These are phyloP conservation scores for Collybia sp. DNA, from an alignment of 768 basidiomycete species.

Conservation along the genomic window DNA sequence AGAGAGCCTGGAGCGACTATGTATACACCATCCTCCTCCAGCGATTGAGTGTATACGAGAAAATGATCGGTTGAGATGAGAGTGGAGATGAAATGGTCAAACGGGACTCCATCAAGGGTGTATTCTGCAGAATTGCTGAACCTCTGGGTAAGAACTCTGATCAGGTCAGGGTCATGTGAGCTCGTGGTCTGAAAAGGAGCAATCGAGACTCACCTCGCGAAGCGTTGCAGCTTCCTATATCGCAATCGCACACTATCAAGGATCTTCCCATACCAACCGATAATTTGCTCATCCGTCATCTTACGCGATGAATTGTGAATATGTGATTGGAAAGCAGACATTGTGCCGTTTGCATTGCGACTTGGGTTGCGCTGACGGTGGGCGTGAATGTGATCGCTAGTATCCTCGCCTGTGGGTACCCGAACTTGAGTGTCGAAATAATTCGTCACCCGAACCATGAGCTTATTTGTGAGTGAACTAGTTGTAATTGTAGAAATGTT, in stretches of 20 bases:
- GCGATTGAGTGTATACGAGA: constrained; percentile 84
- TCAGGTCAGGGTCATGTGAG: constrained; percentile 2
- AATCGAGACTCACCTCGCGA: constrained; percentile 60
- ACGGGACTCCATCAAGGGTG: constrained; percentile 63
- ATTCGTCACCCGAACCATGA: constrained; percentile 89
- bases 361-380: constrained; percentile 11
- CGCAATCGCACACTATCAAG: constrained; percentile 88
- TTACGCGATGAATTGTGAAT: constrained; percentile 33
- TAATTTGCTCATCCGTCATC: constrained; percentile 81
- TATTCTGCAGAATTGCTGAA: constrained; percentile 96
- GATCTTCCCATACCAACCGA: constrained; percentile 89
- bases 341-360: constrained; percentile 15
- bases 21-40: constrained; percentile 90
- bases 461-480: constrained; percentile 88
- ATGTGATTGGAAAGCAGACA: constrained; percentile 28
- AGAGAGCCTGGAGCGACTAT: constrained; percentile 79
- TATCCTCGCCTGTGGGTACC: constrained; percentile 50
- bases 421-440: constrained; percentile 95
- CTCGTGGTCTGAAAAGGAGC: constrained; percentile 1
- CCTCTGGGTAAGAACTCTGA: constrained; percentile 70
- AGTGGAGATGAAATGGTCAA: constrained; percentile 75
- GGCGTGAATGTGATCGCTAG: constrained; percentile 16
- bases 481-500: not conserved
- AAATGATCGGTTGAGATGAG: constrained; percentile 86
- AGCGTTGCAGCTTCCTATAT: constrained; percentile 91